A percentile compares a stretch with the other conserved stretches of the same genome.
Evolutionary conservation across 495 filamentous ascomycete genomes (phyloP).

Genomic region (Ascodesmis nigricans): DNA sequence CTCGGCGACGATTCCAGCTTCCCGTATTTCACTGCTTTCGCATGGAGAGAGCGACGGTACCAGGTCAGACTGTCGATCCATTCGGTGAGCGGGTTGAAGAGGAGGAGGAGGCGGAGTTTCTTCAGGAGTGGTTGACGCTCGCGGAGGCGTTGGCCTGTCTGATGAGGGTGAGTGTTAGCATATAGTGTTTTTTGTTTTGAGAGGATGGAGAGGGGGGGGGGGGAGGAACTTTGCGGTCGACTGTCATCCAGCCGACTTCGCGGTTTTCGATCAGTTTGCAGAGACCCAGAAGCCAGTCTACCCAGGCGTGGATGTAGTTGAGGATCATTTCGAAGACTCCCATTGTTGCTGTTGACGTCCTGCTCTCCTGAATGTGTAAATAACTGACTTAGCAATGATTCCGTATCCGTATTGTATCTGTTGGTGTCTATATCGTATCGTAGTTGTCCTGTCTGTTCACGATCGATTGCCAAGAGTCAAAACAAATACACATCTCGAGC

Average conservation of each 20-base stretch:
- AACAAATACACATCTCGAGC: too few relatives aligned
- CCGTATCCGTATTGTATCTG: too few relatives aligned
- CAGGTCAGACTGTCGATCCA: conserved; percentile 13
- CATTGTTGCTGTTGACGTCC: too few relatives aligned
- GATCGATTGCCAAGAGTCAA: too few relatives aligned
- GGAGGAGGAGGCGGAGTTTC: conserved; percentile 25
- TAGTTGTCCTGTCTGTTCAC: too few relatives aligned
- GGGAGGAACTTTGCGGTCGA: conserved; percentile 15
- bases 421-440: too few relatives aligned
- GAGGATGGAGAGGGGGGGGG: neutral
- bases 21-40: conserved; percentile 1
- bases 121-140: conserved; percentile 25
- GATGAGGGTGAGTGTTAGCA: neutral
- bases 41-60: conserved; percentile 1
- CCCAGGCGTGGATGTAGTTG: conserved; percentile 2
- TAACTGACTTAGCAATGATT: too few relatives aligned
- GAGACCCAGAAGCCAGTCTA: neutral
- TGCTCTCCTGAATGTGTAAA: too few relatives aligned
- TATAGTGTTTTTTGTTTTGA: neutral
- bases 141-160: conserved; percentile 22
- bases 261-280: conserved; percentile 13
- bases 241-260: conserved; percentile 23
- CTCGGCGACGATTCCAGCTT: conserved; percentile 1
- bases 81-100: conserved; percentile 26
- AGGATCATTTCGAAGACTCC: conserved; percentile 1